Evolutionary conservation across 2,329 filamentous ascomycete species (phyloP).

Genomic region (Zasmidium angulare): DNA sequence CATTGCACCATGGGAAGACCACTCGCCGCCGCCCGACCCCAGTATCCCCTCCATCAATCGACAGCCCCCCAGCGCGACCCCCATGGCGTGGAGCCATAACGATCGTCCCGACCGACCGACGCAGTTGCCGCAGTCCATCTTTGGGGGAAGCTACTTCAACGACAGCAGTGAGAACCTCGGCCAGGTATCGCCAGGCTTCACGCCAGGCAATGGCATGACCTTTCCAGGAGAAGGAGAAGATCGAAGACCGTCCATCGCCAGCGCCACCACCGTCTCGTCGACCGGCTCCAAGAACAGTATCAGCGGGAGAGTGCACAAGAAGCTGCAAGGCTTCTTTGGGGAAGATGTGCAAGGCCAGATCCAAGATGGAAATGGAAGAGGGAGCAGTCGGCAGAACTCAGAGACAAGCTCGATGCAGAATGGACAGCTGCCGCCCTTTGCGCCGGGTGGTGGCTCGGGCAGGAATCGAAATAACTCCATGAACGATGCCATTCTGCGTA

Average conservation of each 20-base stretch:
- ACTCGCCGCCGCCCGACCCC: constrained; percentile 20
- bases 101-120: constrained; percentile 30
- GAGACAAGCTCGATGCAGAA: constrained; percentile 49
- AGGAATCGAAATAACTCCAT: constrained; percentile 83
- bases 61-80: constrained; percentile 56
- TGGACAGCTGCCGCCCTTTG: constrained; percentile 54
- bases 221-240: constrained; percentile 65
- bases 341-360: constrained; percentile 70
- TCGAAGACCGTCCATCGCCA: constrained; percentile 82
- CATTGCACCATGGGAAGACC: constrained; percentile 54
- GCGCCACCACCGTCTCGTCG: constrained; percentile 82
- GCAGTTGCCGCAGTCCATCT: constrained; percentile 46
- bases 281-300: constrained; percentile 74
- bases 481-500: constrained; percentile 58
- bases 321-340: constrained; percentile 87
- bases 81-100: constrained; percentile 42
- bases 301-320: constrained; percentile 72
- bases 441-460: constrained; percentile 41
- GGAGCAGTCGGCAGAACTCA: constrained; percentile 59
- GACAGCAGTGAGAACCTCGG: constrained; percentile 70
- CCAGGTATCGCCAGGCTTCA: constrained; percentile 70
- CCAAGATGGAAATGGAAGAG: constrained; percentile 37
- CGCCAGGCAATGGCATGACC: constrained; percentile 53
- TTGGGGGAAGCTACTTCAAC: constrained; percentile 59
- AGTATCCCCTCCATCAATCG: constrained; percentile 42